A percentile compares a stretch with the other conserved stretches of the same genome.
These are phyloP conservation scores for Hericium coralloides DNA, from an alignment of 768 basidiomycete species.

Conservation along the genomic window DNA sequence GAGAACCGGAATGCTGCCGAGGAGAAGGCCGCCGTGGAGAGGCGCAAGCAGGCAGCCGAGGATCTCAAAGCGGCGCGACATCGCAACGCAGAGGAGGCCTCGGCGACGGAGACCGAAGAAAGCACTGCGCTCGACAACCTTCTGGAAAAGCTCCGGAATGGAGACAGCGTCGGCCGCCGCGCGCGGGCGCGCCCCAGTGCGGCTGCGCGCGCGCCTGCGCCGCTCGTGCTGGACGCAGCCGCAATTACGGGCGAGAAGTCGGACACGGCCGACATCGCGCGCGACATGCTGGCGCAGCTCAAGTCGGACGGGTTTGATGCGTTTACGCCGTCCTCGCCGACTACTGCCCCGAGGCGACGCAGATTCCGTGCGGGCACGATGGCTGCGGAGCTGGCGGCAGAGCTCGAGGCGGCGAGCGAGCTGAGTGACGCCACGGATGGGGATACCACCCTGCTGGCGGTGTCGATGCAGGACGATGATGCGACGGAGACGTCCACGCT, in stretches of 20 bases:
- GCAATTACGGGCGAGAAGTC: constrained; percentile 22
- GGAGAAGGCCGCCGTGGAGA: constrained; percentile 58
- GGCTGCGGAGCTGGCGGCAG: constrained; percentile 11
- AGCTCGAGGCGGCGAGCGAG: constrained; percentile 11
- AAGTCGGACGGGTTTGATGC: constrained; percentile 59
- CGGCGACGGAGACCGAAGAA: constrained; percentile 42
- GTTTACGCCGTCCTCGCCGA: constrained; percentile 16
- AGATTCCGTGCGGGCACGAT: constrained; percentile 12
- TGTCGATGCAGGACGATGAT: too few relatives aligned
- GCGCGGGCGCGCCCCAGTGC: constrained; percentile 37
- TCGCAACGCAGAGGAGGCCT: constrained; percentile 34
- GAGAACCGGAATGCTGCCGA: constrained; percentile 73
- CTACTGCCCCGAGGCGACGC: constrained; percentile 13
- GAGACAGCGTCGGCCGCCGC: constrained; percentile 53
- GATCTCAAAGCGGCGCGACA: constrained; percentile 49
- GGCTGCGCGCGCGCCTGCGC: constrained; percentile 25
- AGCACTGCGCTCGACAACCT: constrained; percentile 55
- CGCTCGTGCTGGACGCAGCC: constrained; percentile 22
- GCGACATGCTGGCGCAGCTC: constrained; percentile 67
- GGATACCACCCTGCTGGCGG: too few relatives aligned
- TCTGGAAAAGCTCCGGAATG: constrained; percentile 62
- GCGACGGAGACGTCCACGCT: too few relatives aligned
- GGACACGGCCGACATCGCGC: constrained; percentile 52
- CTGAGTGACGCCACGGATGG: neutral
- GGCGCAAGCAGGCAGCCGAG: constrained; percentile 59